phyloP scores from a whole-genome alignment of 2,329 filamentous ascomycete species.

The Metarhizium album region DNA sequence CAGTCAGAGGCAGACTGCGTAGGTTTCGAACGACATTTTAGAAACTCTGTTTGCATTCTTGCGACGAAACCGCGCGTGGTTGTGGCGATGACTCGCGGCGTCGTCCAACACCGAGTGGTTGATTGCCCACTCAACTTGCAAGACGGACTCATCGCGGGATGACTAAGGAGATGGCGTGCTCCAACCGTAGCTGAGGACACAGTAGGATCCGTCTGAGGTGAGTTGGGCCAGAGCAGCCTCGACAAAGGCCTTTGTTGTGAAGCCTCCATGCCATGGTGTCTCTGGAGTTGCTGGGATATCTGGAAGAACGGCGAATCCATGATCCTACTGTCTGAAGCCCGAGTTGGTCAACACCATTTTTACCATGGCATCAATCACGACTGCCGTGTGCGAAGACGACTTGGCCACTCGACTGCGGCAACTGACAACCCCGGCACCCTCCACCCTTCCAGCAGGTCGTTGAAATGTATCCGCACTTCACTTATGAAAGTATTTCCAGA shows the following conservation, averaged over 20 bases:
- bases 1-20: constrained; percentile 30
- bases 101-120: constrained; percentile 39
- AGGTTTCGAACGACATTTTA: constrained; percentile 30
- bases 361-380: constrained; percentile 6
- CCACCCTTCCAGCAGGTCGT: neutral
- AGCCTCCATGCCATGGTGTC: constrained; percentile 41
- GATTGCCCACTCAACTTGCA: constrained; percentile 34
- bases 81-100: constrained; percentile 38
- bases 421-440: constrained; percentile 3
- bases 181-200: constrained; percentile 28
- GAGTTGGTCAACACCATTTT: neutral
- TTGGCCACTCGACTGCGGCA: constrained; percentile 16
- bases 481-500: neutral
- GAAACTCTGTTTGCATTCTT: constrained; percentile 20
- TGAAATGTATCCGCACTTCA: neutral
- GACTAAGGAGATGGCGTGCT: constrained; percentile 32
- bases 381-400: constrained; percentile 13
- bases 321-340: constrained; percentile 12
- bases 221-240: constrained; percentile 38
- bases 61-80: constrained; percentile 14
- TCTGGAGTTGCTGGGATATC: constrained; percentile 30
- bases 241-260: constrained; percentile 44
- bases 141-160: constrained; percentile 42
- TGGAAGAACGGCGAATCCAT: constrained; percentile 18
- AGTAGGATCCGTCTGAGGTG: constrained; percentile 15